Percentiles rank a stretch among this genome's conserved stretches.
These are phyloP conservation scores for Tolypocladium album DNA, from an alignment of 2,329 filamentous ascomycete species.

Conservation along the genomic window DNA sequence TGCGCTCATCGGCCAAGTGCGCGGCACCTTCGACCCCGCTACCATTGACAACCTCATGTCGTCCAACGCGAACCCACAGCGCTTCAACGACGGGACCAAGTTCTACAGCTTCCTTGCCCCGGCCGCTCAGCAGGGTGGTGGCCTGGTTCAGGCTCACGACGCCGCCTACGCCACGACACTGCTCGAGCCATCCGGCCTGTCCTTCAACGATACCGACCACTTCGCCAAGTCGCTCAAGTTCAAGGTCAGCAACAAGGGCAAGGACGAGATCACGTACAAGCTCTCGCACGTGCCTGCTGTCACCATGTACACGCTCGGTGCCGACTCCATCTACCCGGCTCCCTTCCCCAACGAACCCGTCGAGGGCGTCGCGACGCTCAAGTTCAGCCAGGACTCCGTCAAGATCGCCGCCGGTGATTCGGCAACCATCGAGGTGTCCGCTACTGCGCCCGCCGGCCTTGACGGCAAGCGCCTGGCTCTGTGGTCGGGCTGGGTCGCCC, in stretches of 20 bases:
- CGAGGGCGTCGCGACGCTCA: slow-evolving; percentile 28
- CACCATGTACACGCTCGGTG: slow-evolving; percentile 39
- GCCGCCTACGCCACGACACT: slow-evolving; percentile 43
- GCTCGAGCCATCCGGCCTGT: slow-evolving; percentile 44
- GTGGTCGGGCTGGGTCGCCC: slow-evolving; percentile 29
- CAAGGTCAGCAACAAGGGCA: slow-evolving; percentile 43
- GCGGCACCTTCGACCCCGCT: slow-evolving; percentile 38
- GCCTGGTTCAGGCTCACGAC: slow-evolving; percentile 49
- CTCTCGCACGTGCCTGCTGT: slow-evolving; percentile 38
- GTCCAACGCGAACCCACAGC: slow-evolving; percentile 34
- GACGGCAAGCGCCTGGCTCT: slow-evolving; percentile 27
- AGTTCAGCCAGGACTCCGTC: slow-evolving; percentile 30
- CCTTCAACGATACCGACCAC: slow-evolving; percentile 55
- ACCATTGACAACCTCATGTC: slow-evolving; percentile 38
- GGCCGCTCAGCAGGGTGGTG: slow-evolving; percentile 49
- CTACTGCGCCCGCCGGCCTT: slow-evolving; percentile 27
- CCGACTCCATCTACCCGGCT: slow-evolving; percentile 22
- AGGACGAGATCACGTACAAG: slow-evolving; percentile 36
- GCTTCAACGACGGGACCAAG: slow-evolving; percentile 32
- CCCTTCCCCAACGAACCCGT: slow-evolving; percentile 34
- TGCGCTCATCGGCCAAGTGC: slow-evolving; percentile 41
- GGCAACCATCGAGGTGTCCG: slow-evolving; percentile 33
- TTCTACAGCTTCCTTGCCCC: slow-evolving; percentile 35
- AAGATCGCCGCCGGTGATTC: slow-evolving; percentile 30
- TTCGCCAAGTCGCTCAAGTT: slow-evolving; percentile 38